Evolutionary conservation across 805 yeast species (phyloP).

Genomic region (Kazachstania bromeliacearum): DNA sequence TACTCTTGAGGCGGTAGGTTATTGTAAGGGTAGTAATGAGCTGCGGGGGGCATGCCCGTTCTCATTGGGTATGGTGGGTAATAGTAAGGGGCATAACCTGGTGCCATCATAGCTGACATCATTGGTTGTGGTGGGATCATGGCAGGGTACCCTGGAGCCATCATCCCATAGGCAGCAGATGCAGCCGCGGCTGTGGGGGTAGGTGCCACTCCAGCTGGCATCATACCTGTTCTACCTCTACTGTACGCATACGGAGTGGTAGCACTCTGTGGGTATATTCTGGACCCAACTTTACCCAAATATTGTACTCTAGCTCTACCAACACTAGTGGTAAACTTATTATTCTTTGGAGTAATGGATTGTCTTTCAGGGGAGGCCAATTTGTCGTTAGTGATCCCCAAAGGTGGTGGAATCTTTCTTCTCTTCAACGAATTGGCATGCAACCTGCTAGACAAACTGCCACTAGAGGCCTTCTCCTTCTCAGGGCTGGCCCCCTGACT

Average conservation of each 20-base stretch:
- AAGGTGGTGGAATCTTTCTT: slow-evolving; percentile 7
- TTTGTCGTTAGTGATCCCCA: slow-evolving; percentile 3
- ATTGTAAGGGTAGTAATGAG: neutral
- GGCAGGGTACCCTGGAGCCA: neutral
- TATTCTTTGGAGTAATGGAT: neutral
- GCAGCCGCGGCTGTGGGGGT: neutral
- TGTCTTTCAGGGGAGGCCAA: neutral
- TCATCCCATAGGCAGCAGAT: no score
- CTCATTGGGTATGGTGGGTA: neutral
- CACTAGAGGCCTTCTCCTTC: neutral
- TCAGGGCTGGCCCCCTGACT: neutral
- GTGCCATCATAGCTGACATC: neutral
- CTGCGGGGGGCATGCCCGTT: neutral
- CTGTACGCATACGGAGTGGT: slow-evolving; percentile 1
- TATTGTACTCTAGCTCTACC: slow-evolving; percentile 24
- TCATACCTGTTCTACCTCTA: neutral
- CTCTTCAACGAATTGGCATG: slow-evolving; percentile 6
- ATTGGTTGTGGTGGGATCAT: neutral
- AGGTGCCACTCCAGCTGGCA: neutral
- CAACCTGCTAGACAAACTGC: slow-evolving; percentile 1
- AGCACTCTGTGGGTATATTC: slow-evolving; percentile 3
- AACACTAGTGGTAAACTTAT: slow-evolving; percentile 10
- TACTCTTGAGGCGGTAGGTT: no score
- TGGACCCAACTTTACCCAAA: slow-evolving; percentile 12
- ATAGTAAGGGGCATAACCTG: neutral